Conservation (phyloP, 2,329 filamentous ascomycete genomes). For the Byssoonygena ceratinophila region DNA sequence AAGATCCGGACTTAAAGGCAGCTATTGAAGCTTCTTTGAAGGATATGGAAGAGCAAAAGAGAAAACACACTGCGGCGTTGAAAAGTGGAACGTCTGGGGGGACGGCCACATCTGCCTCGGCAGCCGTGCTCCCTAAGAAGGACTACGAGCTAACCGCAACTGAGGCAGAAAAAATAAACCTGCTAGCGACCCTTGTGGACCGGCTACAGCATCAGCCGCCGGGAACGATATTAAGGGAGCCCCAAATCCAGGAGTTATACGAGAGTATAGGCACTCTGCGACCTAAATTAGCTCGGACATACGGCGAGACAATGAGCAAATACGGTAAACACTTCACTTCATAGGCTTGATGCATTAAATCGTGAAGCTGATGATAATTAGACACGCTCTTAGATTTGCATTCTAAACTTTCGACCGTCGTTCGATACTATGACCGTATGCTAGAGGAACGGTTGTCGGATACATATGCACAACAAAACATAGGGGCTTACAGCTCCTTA, state of each 20-base stretch:
- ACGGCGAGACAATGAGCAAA: slow-evolving; percentile 99
- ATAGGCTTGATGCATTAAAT: not conserved
- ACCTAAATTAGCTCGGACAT: slow-evolving; percentile 87
- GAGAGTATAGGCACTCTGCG: slow-evolving; percentile 90
- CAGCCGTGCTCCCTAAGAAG: slow-evolving; percentile 59
- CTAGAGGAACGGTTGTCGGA: slow-evolving; percentile 87
- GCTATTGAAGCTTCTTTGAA: slow-evolving; percentile 89
- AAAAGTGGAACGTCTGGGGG: slow-evolving; percentile 62
- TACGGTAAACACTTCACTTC: slow-evolving; percentile 55
- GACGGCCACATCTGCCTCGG: slow-evolving; percentile 40
- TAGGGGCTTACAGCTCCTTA: slow-evolving; percentile 49
- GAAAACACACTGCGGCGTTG: slow-evolving; percentile 70
- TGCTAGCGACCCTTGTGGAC: slow-evolving; percentile 90
- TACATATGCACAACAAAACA: slow-evolving; percentile 73
- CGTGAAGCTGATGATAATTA: slow-evolving; percentile 30
- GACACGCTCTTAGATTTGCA: slow-evolving; percentile 90
- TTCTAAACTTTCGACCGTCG: slow-evolving; percentile 88
- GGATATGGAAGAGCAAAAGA: slow-evolving; percentile 98
- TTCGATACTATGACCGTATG: slow-evolving; percentile 97
- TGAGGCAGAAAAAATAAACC: slow-evolving; percentile 93
- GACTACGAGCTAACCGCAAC: slow-evolving; percentile 89
- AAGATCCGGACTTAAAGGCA: slow-evolving; percentile 85
- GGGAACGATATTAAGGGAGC: slow-evolving; percentile 89
- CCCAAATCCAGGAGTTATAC: slow-evolving; percentile 95
- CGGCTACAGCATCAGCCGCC: slow-evolving; percentile 88